phyloP scores from a whole-genome alignment of 805 yeast genomes.

The Pichia cabralensis region DNA sequence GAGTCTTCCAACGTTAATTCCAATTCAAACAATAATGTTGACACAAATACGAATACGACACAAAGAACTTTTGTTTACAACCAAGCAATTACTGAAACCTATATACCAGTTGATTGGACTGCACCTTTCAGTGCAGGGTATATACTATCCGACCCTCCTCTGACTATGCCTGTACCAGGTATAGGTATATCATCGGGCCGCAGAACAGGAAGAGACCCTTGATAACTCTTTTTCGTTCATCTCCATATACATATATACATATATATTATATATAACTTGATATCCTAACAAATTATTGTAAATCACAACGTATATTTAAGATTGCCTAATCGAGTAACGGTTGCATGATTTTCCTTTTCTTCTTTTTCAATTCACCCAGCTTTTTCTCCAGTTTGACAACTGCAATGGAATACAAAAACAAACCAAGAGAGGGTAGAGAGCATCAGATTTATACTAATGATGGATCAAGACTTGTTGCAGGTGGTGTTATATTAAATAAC shows the following conservation, averaged over 20 bases:
- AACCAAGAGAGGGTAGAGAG: conserved; percentile 46
- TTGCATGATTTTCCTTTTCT: too few species aligned
- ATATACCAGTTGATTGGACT: conserved; percentile 24
- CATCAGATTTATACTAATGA: conserved; percentile 51
- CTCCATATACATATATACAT: too few species aligned
- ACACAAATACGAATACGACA: not conserved
- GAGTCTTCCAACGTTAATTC: not conserved
- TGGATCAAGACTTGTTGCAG: conserved; percentile 88
- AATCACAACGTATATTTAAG: too few species aligned
- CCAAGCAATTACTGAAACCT: conserved; percentile 23
- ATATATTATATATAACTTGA: too few species aligned
- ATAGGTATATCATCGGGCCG: conserved; percentile 20
- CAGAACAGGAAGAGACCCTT: conserved; percentile 20
- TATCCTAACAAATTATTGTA: too few species aligned
- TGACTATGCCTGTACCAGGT: conserved; percentile 20
- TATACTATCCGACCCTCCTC: conserved; percentile 17
- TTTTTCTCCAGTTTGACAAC: too few species aligned
- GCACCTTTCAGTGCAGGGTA: conserved; percentile 16
- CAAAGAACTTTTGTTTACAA: conserved; percentile 14
- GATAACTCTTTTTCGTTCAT: too few species aligned
- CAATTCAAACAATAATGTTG: conserved; percentile 9
- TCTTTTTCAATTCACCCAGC: too few species aligned
- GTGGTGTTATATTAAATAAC: conserved; percentile 65
- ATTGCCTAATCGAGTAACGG: too few species aligned
- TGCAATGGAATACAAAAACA: too few species aligned